Percentiles rank a stretch among this genome's conserved stretches.
Evolutionary conservation across 2,329 filamentous ascomycete genomes (phyloP).

Genomic region (Talaromyces verruculosus): DNA sequence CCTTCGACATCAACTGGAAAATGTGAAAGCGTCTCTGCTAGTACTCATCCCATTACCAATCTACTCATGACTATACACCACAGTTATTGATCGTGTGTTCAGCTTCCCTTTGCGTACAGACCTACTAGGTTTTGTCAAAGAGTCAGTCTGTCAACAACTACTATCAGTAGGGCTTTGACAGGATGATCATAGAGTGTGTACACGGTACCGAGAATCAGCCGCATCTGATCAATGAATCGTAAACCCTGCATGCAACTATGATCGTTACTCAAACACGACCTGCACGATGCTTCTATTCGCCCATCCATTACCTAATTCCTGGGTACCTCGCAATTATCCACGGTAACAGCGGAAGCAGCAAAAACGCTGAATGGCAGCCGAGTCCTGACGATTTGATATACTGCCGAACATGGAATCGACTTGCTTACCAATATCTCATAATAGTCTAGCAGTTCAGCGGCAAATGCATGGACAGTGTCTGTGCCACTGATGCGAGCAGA

Average conservation of each 20-base stretch:
- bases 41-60: background rate
- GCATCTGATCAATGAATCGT: background rate
- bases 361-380: constrained; percentile 4
- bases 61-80: background rate
- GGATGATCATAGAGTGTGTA: background rate
- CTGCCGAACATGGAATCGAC: background rate
- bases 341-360: constrained; percentile 9
- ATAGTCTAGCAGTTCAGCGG: background rate
- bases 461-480: background rate
- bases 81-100: background rate
- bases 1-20: background rate
- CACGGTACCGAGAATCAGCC: background rate
- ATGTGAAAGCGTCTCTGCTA: background rate
- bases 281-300: background rate
- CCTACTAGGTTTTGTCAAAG: background rate
- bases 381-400: background rate
- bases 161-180: background rate
- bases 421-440: background rate
- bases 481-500: background rate
- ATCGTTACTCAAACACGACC: background rate
- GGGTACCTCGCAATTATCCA: constrained; percentile 2
- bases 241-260: background rate
- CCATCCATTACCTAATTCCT: background rate
- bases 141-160: background rate
- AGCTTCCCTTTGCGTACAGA: background rate